phyloP scores from a whole-genome alignment of 139 green algal genomes.

The Coccomyxa sp. region DNA sequence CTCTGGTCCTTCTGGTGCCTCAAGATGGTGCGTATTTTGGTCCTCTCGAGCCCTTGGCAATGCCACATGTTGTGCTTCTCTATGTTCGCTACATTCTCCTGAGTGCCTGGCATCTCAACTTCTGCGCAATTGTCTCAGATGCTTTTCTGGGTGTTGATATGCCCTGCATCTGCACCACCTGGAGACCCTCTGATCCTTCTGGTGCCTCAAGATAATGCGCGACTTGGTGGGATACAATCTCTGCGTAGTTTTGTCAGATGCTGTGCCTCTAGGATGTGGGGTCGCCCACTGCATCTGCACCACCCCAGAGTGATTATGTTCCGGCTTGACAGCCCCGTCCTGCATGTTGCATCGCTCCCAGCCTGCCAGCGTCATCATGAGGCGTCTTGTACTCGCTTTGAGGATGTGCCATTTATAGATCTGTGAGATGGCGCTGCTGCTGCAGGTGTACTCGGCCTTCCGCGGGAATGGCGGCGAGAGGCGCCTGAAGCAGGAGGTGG shows the following conservation, averaged over 20 bases:
- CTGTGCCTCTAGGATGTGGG: not conserved
- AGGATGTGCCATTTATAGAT: too few relatives aligned
- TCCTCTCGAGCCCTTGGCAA: not conserved
- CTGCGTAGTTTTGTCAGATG: not conserved
- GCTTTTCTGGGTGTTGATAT: too few relatives aligned
- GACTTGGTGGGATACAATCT: not conserved
- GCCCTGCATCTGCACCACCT: conserved; percentile 38
- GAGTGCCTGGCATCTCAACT: too few relatives aligned
- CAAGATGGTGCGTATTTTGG: conserved; percentile 10
- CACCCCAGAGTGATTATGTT: too few relatives aligned
- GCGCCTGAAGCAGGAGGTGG: conserved; percentile 19
- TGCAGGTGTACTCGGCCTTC: conserved; percentile 43
- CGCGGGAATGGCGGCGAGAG: conserved; percentile 25
- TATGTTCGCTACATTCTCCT: not conserved
- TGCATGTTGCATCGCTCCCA: too few relatives aligned
- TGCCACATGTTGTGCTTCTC: not conserved
- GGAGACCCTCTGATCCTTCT: conserved; percentile 30
- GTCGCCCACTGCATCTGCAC: too few relatives aligned
- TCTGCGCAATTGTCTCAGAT: not conserved
- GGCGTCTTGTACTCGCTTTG: too few relatives aligned
- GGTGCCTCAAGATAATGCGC: conserved; percentile 16
- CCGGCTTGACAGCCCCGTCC: too few relatives aligned
- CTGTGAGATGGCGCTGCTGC: not conserved
- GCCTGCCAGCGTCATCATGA: too few relatives aligned
- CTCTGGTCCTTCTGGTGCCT: conserved; percentile 21